Evolutionary conservation across 805 yeast species (phyloP).

Genomic region (Nakazawaea peltata): DNA sequence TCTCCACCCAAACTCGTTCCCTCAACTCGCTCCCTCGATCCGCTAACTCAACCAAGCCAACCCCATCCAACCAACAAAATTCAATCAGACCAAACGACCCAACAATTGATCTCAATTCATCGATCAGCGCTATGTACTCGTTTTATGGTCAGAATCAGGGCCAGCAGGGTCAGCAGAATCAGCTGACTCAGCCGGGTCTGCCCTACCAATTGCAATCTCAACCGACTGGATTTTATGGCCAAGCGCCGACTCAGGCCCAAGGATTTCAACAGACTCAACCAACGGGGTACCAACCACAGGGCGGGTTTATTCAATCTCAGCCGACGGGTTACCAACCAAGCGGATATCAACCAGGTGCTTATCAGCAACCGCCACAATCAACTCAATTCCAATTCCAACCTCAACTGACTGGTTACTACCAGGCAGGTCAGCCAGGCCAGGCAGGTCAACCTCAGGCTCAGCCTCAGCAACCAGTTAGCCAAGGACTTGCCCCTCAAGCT

Average conservation of each 20-base stretch:
- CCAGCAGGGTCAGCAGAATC: too few species aligned
- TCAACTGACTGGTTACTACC: not conserved
- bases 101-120: too few species aligned
- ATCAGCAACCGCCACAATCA: slow-evolving; percentile 24
- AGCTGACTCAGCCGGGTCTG: too few species aligned
- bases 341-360: slow-evolving; percentile 15
- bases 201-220: not conserved
- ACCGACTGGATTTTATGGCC: not conserved
- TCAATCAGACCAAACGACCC: too few species aligned
- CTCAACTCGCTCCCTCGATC: too few species aligned
- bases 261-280: slow-evolving; percentile 23
- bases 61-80: too few species aligned
- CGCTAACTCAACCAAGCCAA: too few species aligned
- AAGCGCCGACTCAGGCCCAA: slow-evolving; percentile 7
- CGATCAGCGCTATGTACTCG: too few species aligned
- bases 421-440: slow-evolving; percentile 24
- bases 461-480: slow-evolving; percentile 20
- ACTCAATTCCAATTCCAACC: slow-evolving; percentile 17
- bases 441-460: slow-evolving; percentile 18
- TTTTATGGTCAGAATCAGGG: too few species aligned
- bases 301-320: slow-evolving; percentile 20
- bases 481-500: too few species aligned
- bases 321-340: slow-evolving; percentile 16
- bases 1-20: too few species aligned
- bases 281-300: slow-evolving; percentile 17